Percentiles rank a stretch among this genome's conserved stretches.
These are phyloP conservation scores for Dryadomyces quercivorus DNA, from an alignment of 2,329 filamentous ascomycete genomes.

Conservation along the genomic window DNA sequence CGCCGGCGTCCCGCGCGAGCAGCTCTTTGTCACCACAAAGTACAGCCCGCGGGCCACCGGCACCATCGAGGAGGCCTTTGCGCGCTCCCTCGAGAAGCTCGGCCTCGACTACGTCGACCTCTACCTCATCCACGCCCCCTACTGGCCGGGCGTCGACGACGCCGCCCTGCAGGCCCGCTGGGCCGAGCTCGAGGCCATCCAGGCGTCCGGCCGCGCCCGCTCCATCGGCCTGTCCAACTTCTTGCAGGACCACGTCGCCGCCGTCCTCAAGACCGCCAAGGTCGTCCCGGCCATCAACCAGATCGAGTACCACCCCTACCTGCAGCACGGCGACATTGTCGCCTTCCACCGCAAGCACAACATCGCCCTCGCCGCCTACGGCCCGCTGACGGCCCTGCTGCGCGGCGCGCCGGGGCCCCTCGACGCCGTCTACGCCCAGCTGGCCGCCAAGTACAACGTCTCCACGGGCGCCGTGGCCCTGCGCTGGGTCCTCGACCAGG, in stretches of 20 bases:
- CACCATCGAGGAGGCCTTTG: constrained; percentile 37
- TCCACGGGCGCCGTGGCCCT: constrained; percentile 42
- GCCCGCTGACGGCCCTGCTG: constrained; percentile 38
- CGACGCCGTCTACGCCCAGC: constrained; percentile 33
- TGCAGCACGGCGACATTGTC: constrained; percentile 50
- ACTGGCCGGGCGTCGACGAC: constrained; percentile 32
- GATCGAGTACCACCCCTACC: constrained; percentile 69
- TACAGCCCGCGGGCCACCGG: constrained; percentile 24
- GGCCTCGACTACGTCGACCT: constrained; percentile 60
- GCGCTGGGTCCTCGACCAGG: constrained; percentile 48
- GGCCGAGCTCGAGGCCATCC: constrained; percentile 52
- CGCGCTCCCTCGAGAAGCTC: constrained; percentile 51
- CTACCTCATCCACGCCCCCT: constrained; percentile 52
- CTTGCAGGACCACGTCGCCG: constrained; percentile 40
- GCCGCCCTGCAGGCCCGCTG: constrained; percentile 45
- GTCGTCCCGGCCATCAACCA: constrained; percentile 62
- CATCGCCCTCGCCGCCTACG: constrained; percentile 46
- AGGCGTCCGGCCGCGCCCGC: constrained; percentile 49
- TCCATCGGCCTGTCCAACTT: constrained; percentile 76
- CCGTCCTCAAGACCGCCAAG: constrained; percentile 44
- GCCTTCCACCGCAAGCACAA: constrained; percentile 42
- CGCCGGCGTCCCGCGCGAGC: constrained; percentile 48
- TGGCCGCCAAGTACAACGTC: constrained; percentile 48
- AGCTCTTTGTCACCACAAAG: constrained; percentile 59
- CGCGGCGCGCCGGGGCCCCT: constrained; percentile 40